Conservation (phyloP, 140 eudicot genomes). For the Erigeron philadelphicus region DNA sequence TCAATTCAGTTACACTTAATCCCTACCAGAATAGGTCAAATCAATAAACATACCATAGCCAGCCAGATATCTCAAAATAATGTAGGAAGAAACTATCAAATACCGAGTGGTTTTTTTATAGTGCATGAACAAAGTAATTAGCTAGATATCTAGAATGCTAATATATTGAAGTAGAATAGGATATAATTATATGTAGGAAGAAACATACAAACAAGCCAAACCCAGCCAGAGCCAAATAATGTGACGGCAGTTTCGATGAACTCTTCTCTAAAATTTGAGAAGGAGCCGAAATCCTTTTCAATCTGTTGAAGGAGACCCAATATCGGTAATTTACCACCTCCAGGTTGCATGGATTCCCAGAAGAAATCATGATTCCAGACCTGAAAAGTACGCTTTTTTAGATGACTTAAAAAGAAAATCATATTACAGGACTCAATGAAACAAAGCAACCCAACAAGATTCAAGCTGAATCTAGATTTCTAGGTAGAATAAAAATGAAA, state of each 20-base stretch:
- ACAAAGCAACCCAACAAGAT: constrained; percentile 2
- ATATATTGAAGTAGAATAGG: neutral
- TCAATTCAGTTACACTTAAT: neutral
- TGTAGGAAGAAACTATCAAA: neutral
- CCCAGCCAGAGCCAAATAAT: constrained; percentile 90
- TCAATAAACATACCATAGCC: neutral
- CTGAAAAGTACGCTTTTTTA: constrained; percentile 28
- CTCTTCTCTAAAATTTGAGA: constrained; percentile 65
- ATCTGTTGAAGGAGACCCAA: constrained; percentile 75
- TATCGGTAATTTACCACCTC: constrained; percentile 73
- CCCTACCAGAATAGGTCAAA: neutral
- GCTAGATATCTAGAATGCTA: constrained; percentile 9
- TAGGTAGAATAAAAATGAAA: neutral
- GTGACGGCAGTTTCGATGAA: constrained; percentile 67
- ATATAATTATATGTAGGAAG: constrained; percentile 4
- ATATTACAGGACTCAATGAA: constrained; percentile 4
- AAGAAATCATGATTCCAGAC: constrained; percentile 98
- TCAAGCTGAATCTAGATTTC: constrained; percentile 3
- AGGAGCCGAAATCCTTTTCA: constrained; percentile 93
- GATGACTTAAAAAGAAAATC: neutral
- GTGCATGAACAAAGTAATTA: neutral
- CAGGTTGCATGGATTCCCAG: constrained; percentile 99
- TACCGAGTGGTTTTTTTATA: neutral
- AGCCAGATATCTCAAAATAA: neutral
- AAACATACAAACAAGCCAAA: constrained; percentile 93